phyloP scores from a whole-genome alignment of 148 eudicot species.

The Camellia japonica region DNA sequence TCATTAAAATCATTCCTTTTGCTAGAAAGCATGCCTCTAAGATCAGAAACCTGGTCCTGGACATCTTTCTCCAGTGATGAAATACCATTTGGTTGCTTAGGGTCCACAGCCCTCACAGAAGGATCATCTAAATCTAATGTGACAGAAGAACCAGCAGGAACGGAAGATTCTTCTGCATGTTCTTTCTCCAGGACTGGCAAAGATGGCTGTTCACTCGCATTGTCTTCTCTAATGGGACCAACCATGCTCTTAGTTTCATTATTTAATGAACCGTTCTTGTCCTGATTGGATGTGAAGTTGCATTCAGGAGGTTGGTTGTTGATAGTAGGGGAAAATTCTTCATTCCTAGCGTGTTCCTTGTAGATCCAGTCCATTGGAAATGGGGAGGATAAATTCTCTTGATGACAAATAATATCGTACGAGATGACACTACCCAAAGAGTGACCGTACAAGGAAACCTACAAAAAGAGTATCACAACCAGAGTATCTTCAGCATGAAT shows the following conservation, averaged over 20 bases:
- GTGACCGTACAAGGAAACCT: constrained; percentile 96
- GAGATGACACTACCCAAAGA: constrained; percentile 96
- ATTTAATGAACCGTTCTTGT: constrained; percentile 15
- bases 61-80: constrained; percentile 29
- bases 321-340: constrained; percentile 18
- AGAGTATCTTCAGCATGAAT: constrained; percentile 5
- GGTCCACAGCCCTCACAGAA: constrained; percentile 16
- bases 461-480: constrained; percentile 15
- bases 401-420: constrained; percentile 96
- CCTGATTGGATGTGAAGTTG: constrained; percentile 15
- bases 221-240: constrained; percentile 23
- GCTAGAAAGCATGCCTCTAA: constrained; percentile 19
- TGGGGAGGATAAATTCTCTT: constrained; percentile 72
- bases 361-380: constrained; percentile 79
- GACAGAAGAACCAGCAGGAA: constrained; percentile 25
- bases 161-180: constrained; percentile 25
- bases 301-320: constrained; percentile 26
- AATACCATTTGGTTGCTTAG: constrained; percentile 24
- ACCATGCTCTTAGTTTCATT: constrained; percentile 29
- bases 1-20: constrained; percentile 26
- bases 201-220: constrained; percentile 10
- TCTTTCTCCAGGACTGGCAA: constrained; percentile 26
- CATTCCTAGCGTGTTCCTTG: constrained; percentile 38
- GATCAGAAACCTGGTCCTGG: constrained; percentile 27
- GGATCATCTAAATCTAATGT: constrained; percentile 32